Evolutionary conservation across 116 monocot genomes (phyloP).

Genomic region (Trichopus zeylanicus): DNA sequence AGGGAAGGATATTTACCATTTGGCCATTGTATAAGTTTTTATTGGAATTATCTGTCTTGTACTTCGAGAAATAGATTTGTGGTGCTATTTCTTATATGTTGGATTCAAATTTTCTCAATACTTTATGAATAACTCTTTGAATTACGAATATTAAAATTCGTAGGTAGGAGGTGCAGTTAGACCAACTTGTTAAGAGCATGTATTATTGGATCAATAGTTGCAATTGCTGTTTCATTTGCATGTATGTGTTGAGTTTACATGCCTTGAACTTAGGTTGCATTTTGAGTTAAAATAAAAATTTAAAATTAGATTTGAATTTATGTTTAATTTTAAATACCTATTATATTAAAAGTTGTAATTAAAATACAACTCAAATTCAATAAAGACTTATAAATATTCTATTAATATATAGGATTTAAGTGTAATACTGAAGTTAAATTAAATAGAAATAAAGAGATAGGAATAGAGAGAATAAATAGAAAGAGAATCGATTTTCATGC

Average conservation of each 20-base stretch:
- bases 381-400: no score
- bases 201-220: constrained; percentile 41
- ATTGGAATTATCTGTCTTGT: constrained; percentile 47
- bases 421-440: no score
- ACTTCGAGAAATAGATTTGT: constrained; percentile 57
- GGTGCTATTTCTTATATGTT: background rate
- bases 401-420: no score
- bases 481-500: no score
- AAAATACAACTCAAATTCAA: no score
- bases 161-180: constrained; percentile 56
- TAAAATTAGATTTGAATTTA: no score
- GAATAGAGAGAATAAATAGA: no score
- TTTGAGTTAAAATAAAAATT: no score
- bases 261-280: no score
- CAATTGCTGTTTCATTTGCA: constrained; percentile 40
- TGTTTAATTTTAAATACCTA: no score
- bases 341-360: no score
- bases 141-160: constrained; percentile 7
- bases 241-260: constrained; percentile 39
- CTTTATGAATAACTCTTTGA: background rate
- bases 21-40: constrained; percentile 20
- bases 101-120: background rate
- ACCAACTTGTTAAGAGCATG: constrained; percentile 48
- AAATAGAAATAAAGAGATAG: no score
- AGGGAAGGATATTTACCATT: constrained; percentile 15